Conservation (phyloP, 75 land plant species). For the Pinus tabuliformis region DNA sequence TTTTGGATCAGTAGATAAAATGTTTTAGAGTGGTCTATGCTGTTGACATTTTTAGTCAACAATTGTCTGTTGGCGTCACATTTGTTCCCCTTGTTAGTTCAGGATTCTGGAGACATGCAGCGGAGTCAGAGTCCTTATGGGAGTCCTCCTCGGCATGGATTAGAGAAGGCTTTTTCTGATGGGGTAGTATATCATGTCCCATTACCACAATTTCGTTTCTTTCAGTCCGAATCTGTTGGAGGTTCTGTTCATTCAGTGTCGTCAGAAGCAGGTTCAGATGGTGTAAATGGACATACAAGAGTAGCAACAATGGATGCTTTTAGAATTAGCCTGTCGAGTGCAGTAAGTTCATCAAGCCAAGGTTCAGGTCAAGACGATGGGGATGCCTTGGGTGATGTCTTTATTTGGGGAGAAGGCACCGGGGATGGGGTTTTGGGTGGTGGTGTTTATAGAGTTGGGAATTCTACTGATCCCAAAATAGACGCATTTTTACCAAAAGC, state of each 20-base stretch:
- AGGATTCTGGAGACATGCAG: conserved; percentile 60
- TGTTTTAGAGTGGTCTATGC: neutral
- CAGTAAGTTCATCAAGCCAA: conserved; percentile 89
- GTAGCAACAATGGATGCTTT: conserved; percentile 52
- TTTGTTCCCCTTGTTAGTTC: conserved; percentile 5
- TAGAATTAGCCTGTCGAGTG: conserved; percentile 82
- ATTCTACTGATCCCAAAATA: conserved; percentile 40
- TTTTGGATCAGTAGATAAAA: neutral
- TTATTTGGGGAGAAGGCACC: conserved; percentile 87
- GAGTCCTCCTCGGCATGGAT: conserved; percentile 69
- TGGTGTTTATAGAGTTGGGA: conserved; percentile 53
- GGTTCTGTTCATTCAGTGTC: conserved; percentile 63
- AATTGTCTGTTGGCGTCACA: neutral
- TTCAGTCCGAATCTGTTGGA: conserved; percentile 59
- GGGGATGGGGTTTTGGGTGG: conserved; percentile 81
- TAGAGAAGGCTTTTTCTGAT: conserved; percentile 66
- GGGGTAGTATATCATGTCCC: conserved; percentile 58
- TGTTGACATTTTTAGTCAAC: conserved; percentile 1
- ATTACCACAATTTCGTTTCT: conserved; percentile 60
- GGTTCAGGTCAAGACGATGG: conserved; percentile 92
- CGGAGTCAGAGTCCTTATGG: conserved; percentile 57
- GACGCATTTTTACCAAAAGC: conserved; percentile 76
- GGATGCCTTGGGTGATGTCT: conserved; percentile 88
- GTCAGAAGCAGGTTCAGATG: conserved; percentile 56
- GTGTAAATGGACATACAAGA: conserved; percentile 48